These are phyloP conservation scores for Acacia acuminata DNA, from an alignment of 306 rosid species.

Conservation along the genomic window DNA sequence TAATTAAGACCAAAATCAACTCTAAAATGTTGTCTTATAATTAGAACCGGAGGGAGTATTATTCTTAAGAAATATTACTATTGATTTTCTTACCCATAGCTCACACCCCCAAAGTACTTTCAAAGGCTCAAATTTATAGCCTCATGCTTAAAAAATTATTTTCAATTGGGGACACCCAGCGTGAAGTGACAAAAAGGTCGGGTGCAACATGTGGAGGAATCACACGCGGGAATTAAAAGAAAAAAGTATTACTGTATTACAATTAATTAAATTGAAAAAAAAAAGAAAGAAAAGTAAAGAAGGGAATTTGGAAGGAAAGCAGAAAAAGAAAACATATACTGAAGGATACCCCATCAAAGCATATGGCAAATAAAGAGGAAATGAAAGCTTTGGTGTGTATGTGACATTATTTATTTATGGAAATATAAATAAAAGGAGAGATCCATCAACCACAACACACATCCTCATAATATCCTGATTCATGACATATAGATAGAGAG, in stretches of 20 bases:
- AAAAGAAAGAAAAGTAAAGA: not conserved
- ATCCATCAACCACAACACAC: not conserved
- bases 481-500: not conserved
- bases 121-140: too few relatives aligned
- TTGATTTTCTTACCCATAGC: too few relatives aligned
- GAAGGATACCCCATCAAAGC: slow-evolving; percentile 38
- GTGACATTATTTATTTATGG: not conserved
- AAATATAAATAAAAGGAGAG: slow-evolving; percentile 25
- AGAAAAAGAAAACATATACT: slow-evolving; percentile 43
- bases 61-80: too few relatives aligned
- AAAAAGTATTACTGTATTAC: not conserved
- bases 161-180: not conserved
- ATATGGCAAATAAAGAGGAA: not conserved
- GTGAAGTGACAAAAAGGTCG: slow-evolving; percentile 19
- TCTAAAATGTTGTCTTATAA: too few relatives aligned
- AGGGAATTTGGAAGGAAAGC: not conserved
- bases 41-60: too few relatives aligned
- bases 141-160: not conserved
- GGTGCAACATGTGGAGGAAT: slow-evolving; percentile 34
- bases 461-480: not conserved
- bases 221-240: not conserved
- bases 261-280: not conserved
- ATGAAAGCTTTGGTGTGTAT: not conserved
- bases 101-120: too few relatives aligned
- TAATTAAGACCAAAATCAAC: too few relatives aligned